Base-by-base conservation (phyloP, 208 protist species). In the Novymonas esmeraldas region DNA sequence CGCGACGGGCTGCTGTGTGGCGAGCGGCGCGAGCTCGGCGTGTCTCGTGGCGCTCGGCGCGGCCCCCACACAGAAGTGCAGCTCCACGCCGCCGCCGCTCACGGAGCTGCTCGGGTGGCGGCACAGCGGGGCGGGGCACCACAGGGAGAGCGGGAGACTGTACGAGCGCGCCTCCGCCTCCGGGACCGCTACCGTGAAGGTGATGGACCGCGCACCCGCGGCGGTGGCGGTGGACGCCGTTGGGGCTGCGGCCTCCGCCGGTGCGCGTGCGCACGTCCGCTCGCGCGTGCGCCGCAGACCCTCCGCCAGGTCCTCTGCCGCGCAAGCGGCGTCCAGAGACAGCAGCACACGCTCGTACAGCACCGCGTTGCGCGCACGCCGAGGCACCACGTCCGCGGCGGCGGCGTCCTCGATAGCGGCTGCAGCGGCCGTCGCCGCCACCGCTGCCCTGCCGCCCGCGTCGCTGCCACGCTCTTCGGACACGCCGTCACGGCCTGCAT, bases 311-410 rank as follows among this genome's bases (percentile, higher is more conserved):
- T 46, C 44, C 29, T 14, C 31, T 34, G 60, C 52, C 13, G 60
- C 68, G 34, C 49, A 66, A 0, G 68, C 48, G 9, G 68, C 41
- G 42, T 74, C 68, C 7, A 74, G 34, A n/a, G 57, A 36, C 42
- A 70, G 34, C 31, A 79, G 20, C 1, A 74, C 38, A 10, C 67
- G 73, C 56, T 62, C 64, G 62, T 87, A 87, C 41, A 90, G 45
- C 2, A 50, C 31, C 0, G 29, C 14, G 55, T 86, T 84, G 3
- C 69, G 50, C 39, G 68, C 64, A 45, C 2, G 59, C 2, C 58
- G 58, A 61, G 38, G 14, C 31, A 36, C 36, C 6, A 2, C 39
- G 36, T 61, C 56, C 24, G 33, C 31, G 10, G 56, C 42, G 3
- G 36, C 39, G 36, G 22, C 36, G 13, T 2, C 56, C 6, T 48